Base-by-base conservation (phyloP, 139 green algal species). In the Chloropicon primus region DNA sequence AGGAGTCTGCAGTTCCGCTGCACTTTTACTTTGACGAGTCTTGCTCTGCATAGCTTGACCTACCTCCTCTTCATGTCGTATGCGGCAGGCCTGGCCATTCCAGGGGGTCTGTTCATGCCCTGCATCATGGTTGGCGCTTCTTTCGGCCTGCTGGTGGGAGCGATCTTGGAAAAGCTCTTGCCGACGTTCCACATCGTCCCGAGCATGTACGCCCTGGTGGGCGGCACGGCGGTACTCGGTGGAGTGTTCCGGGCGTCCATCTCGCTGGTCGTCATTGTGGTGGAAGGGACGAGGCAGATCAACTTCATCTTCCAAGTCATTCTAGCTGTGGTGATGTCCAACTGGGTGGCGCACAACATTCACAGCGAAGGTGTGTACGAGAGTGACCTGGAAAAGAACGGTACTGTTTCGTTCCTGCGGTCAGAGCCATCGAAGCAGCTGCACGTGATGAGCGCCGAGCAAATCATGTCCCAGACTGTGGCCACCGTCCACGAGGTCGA, bases 31-130 rank as follows among this genome's bases (percentile, higher is more conserved):
- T 54, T 83, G 0, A 79, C 74, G 28, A 80, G 74, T 23, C 80
- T 96, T 41, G 82, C 78, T 0, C 81, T 92, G 17, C 87, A 92
- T 72, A 80, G 28, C 27, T 71, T 75, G 1, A 27, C 80, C 24
- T 96, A 94, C 85, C 75, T 96, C n/a, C 54, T 85, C 1, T 84
- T 96, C 2, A 94, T 96, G 88, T 84, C 84, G 25, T 75, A 92
- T 1, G 86, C 88, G 21, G 87, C 84, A 3, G 88, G 87, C 71
- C 76, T 93, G 23, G 88, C 89, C 26, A 89, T 96, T 3, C 93
- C 93, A 1, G 92, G 88, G 1, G 93, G 93, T 25, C 85, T 97
- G 22, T 97, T 97, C 87, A 94, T 96, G 89, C 93, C 93, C 0
- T 91, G 85, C 28, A 92, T 96, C 80, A 87, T 95, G 80, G 85